Conservation (phyloP, 2,329 filamentous ascomycete species). For the Fusarium sp. region DNA sequence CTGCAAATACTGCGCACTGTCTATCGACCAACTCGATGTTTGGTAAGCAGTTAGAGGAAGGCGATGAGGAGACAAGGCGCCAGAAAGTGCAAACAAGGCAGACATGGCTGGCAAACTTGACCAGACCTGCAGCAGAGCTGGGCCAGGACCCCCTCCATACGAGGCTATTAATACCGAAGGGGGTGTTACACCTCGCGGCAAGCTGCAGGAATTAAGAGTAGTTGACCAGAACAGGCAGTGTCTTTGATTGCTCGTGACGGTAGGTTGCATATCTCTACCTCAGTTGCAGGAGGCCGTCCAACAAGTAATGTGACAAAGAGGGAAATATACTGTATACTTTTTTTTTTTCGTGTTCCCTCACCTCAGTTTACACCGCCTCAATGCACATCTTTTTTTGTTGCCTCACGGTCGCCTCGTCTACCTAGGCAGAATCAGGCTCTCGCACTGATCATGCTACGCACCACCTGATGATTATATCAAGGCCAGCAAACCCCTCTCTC, state of each 20-base stretch:
- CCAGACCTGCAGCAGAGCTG: not conserved
- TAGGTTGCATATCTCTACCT: not conserved
- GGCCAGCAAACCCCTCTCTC: conserved; percentile 14
- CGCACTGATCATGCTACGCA: conserved; percentile 29
- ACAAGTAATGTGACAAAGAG: conserved; percentile 16
- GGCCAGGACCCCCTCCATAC: too few species aligned
- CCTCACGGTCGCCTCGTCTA: conserved; percentile 20
- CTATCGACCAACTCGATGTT: conserved; percentile 6
- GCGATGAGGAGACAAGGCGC: not conserved
- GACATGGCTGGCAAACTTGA: not conserved
- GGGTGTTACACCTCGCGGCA: not conserved
- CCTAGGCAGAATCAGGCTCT: conserved; percentile 26
- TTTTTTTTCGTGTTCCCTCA: conserved; percentile 25
- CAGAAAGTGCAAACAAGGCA: not conserved
- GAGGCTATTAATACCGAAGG: not conserved
- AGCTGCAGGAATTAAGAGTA: not conserved
- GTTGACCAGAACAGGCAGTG: not conserved
- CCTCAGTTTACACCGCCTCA: conserved; percentile 28
- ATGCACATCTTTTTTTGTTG: conserved; percentile 16
- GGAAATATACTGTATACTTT: conserved; percentile 12
- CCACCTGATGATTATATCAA: conserved; percentile 36
- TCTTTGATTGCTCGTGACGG: not conserved
- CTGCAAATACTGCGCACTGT: conserved; percentile 20
- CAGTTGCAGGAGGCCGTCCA: not conserved
- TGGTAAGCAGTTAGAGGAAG: not conserved